These are phyloP conservation scores for Blastomyces emzantsi DNA, from an alignment of 2,329 filamentous ascomycete genomes.

Conservation along the genomic window DNA sequence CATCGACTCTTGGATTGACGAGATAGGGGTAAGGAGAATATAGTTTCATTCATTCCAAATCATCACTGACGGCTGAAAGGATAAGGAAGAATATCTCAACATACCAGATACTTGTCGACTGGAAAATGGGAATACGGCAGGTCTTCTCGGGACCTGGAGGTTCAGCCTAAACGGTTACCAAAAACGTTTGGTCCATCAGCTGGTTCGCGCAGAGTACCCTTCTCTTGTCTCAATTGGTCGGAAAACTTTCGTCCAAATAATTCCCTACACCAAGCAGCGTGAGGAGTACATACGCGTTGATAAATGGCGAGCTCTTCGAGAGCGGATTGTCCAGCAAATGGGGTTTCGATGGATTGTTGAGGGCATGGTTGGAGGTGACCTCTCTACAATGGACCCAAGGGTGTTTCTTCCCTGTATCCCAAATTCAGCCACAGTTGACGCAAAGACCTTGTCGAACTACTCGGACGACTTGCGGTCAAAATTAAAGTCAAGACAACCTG, in stretches of 20 bases:
- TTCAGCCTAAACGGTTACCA: constrained; percentile 48
- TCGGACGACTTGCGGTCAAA: constrained; percentile 29
- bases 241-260: constrained; percentile 34
- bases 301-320: constrained; percentile 23
- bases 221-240: constrained; percentile 31
- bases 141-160: constrained; percentile 12
- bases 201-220: constrained; percentile 53
- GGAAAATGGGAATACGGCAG: neutral
- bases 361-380: constrained; percentile 35
- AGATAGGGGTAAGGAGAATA: constrained; percentile 16
- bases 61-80: constrained; percentile 9
- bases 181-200: constrained; percentile 56
- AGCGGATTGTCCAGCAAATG: constrained; percentile 28
- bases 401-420: constrained; percentile 23
- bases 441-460: constrained; percentile 20
- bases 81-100: constrained; percentile 37
- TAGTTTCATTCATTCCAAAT: neutral
- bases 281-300: constrained; percentile 26
- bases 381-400: constrained; percentile 30
- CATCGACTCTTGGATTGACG: constrained; percentile 40
- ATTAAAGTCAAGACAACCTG: constrained; percentile 39
- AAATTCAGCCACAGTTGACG: constrained; percentile 14
- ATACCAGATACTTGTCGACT: constrained; percentile 29
- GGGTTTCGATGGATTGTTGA: constrained; percentile 43
- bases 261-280: constrained; percentile 28